phyloP scores from a whole-genome alignment of 1,284 basidiomycete genomes.

The Ganoderma boninense region DNA sequence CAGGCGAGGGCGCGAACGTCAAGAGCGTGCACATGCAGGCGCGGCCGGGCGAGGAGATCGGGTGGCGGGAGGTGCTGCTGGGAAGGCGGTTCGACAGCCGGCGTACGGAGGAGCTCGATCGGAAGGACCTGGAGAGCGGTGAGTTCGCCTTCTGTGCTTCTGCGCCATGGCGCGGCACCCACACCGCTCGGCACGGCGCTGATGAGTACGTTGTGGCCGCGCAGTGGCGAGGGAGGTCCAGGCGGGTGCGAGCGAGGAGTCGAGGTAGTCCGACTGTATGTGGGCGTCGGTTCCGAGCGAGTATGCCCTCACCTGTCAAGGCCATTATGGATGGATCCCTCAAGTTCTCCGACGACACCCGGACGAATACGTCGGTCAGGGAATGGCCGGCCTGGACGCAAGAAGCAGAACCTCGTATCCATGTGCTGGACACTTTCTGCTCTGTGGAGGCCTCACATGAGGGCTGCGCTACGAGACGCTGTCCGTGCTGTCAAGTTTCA shows the following conservation, averaged over 20 bases:
- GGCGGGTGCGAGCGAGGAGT: neutral
- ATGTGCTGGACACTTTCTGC: neutral
- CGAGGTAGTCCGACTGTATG: neutral
- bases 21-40: conserved; percentile 24
- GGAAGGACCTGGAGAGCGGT: conserved; percentile 43
- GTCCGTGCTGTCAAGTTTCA: neutral
- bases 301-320: neutral
- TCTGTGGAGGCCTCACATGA: neutral
- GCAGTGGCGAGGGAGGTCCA: conserved; percentile 13
- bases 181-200: neutral
- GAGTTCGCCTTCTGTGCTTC: neutral
- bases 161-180: neutral
- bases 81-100: conserved; percentile 31
- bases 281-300: neutral
- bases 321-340: neutral
- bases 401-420: neutral
- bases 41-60: conserved; percentile 33
- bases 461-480: neutral
- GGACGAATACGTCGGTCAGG: neutral
- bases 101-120: conserved; percentile 41
- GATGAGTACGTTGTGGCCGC: too few species aligned
- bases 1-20: conserved; percentile 14
- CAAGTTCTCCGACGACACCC: neutral
- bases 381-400: neutral
- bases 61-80: conserved; percentile 46